Base-by-base conservation (phyloP, 345 rosid species). In the Lumnitzera racemosa region DNA sequence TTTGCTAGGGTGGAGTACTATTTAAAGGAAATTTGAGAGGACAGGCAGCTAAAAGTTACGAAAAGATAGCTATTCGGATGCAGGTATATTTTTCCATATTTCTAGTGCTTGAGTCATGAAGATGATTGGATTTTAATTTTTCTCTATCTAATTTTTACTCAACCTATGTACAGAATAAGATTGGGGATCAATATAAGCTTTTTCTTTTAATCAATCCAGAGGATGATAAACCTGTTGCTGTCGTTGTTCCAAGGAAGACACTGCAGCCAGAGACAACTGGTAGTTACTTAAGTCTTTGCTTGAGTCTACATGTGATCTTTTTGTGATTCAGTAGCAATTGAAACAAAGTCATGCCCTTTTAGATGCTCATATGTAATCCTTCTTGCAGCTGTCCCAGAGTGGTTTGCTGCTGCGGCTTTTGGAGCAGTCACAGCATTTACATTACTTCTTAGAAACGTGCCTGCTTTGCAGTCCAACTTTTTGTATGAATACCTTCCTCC, bases 21-120 rank as follows among this genome's bases (percentile, higher is more conserved):
- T 89, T 92, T 74, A 92, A 87, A 80, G 98, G 98, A 59, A 92
- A 92, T 63, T 78, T 92, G 68, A 77, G 98, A 73, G 97, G 97
- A 15, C 74, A 82, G 72, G 76, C 97, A 58, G 83, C 90, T 51
- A 82, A 75, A 74, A 84, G 97, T 72, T 87, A 81, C 60, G 91
- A 89, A 70, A 92, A 92, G 76, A 81, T 89, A 66, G 59, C 81
- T 29, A 84, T 60, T 55, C 82, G 98, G 73, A 51, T 89, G 91
- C 72, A 81, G 86, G 98, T 87, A 63, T 51, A 15, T 61, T 11
- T 54, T 49, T 46, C 58, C 29, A 46, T 29, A 31, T 59, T 64
- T 58, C 57, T 47, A 36, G 36, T 61, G 15, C 11, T 27, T 48
- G 53, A 23, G 23, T 6, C 24, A 11, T 49, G 57, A 54, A 63